phyloP scores from a whole-genome alignment of 257 asterid species.

The Ligustrum vulgare region DNA sequence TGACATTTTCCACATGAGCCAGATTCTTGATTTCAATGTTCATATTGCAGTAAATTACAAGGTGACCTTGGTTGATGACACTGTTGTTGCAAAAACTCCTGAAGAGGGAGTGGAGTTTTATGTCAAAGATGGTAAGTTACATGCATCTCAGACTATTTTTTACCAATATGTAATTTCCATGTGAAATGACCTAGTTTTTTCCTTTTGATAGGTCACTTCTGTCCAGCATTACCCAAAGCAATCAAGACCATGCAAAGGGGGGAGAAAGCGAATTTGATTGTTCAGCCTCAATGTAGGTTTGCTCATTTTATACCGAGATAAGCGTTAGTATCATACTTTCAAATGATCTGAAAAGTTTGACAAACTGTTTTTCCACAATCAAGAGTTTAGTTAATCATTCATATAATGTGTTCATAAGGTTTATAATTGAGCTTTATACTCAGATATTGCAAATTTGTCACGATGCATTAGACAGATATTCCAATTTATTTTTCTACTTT shows the following conservation, averaged over 20 bases:
- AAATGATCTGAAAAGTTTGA: background rate
- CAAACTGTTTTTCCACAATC: background rate
- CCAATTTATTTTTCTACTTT: background rate
- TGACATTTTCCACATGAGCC: conserved; percentile 7
- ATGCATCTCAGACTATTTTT: background rate
- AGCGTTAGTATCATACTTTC: background rate
- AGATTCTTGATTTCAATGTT: conserved; percentile 10
- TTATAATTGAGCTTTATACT: background rate
- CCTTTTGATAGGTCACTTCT: conserved; percentile 52
- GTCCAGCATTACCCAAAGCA: conserved; percentile 67
- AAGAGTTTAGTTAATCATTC: background rate
- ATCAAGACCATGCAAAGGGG: conserved; percentile 72
- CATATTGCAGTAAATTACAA: conserved; percentile 52
- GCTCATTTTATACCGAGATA: background rate
- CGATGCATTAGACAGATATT: background rate
- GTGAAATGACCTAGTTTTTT: conserved; percentile 14
- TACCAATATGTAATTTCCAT: background rate
- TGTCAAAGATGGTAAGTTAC: conserved; percentile 58
- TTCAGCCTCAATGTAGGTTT: conserved; percentile 63
- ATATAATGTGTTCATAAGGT: background rate
- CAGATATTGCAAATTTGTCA: background rate
- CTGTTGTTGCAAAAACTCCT: conserved; percentile 50
- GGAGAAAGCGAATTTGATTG: conserved; percentile 57
- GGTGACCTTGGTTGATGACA: conserved; percentile 51
- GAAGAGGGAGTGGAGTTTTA: conserved; percentile 63